Base-by-base conservation (phyloP, 1,139 yeast genomes). In the Pichia terricola region DNA sequence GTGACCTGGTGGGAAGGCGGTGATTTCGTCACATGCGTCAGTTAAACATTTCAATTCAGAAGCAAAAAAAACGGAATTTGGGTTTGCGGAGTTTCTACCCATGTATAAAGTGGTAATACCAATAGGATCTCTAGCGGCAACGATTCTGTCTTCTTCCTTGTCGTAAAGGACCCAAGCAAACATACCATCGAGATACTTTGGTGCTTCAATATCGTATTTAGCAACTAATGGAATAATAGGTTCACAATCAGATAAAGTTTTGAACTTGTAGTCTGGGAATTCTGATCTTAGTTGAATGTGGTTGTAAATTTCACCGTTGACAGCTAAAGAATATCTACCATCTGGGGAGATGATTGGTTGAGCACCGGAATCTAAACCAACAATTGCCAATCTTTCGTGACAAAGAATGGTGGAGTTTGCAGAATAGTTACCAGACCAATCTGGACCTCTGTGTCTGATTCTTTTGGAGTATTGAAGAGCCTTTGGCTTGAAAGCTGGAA, bases 401-500 rank as follows among this genome's bases (percentile, higher is more conserved):
- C 85, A 80, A 57, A 91, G 69, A 52, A 83, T 81, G 44, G 96
- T 86, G 54, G 72, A 66, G 77, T 87, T 86, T 61, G 80, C 78
- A 53, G 76, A 70, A 53, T 76, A 65, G 78, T 87, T 88, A 60
- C 98, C 98, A 40, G 89, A 78, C 98, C 98, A 91, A 69, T 91
- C 98, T 54, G 98, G 98, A 58, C 98, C 98, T 69, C 98, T 83
- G 68, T 91, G 98, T 70, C 98, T 83, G 64, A 89, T 82, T 67
- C 88, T 76, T 68, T 88, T 89, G 53, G 97, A 77, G 62, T 86
- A 75, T 64, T 86, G 94, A 53, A 91, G 73, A 40, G 97, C 97
- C 62, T 80, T 81, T 48, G 81, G 76, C 68, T 89, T 91, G 75
- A 86, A 91, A 48, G 73, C 69, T 58, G 82, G 81, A 49, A 85